Base-by-base conservation (phyloP, 2,329 filamentous ascomycete genomes). In the Aureobasidium uvarum region DNA sequence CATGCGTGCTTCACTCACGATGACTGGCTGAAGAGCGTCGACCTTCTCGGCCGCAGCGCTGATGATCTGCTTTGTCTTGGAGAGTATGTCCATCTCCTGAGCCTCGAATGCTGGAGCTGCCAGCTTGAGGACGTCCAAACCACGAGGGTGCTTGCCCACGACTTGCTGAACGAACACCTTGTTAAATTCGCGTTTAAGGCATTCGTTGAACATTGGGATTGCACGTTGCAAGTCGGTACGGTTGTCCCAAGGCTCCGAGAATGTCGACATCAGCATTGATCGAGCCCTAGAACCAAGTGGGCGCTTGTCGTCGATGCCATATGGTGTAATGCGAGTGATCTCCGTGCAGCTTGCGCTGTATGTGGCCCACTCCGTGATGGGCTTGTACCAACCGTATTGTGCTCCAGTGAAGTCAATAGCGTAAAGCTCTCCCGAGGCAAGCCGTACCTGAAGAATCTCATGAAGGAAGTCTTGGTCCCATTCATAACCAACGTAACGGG, bases 321-420 rank as follows among this genome's bases (percentile, higher is more conserved):
- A 14, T 13, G 25, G 5, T 48, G 28, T 3, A 5, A 20, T n/a
- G 7, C 18, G 8, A 16, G 28, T 41, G 2, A 28, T 6, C 45
- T 50, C 33, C 1, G 4, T 14, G 14, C 45, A 62, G 3, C 48
- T 63, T 11, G 39, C 14, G 1, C 60, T 6, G 58, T 63, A 69
- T 1, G 66, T 41, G 0, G 38, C 16, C 23, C 65, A 66, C 1
- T 13, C 41, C 13, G 62, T 23, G 14, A 71, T 28, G 5, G 67
- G 36, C 6, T 66, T 50, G 41, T 64, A 59, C 33, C 56, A 65
- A n/a, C 68, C 68, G 31, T 66, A 69, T 62, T 71, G 69, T 1
- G 67, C 66, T 2, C 69, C 68, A 23, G 66, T 56, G 7, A 68
- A 14, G 20, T 71, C 69, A 2, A 70, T 11, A 2, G 64, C 66